Conservation (phyloP, 768 basidiomycete species). For the Tulasnella sp. region DNA sequence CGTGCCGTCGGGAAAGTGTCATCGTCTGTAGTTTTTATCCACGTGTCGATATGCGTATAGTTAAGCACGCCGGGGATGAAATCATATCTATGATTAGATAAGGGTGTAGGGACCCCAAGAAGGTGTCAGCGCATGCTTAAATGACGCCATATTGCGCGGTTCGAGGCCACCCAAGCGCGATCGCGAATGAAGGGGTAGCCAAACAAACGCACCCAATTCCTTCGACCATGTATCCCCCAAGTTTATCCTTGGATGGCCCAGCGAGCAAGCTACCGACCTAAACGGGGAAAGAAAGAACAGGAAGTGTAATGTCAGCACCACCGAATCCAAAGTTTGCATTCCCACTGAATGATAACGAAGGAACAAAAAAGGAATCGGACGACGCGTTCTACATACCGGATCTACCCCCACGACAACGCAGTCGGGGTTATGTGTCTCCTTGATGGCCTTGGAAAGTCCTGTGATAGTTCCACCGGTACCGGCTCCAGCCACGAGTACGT, state of each 20-base stretch:
- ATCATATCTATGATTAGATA: slow-evolving; percentile 53
- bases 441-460: slow-evolving; percentile 76
- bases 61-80: slow-evolving; percentile 85
- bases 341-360: background rate
- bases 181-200: background rate
- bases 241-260: slow-evolving; percentile 48
- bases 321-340: background rate
- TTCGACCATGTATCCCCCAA: slow-evolving; percentile 69
- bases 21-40: slow-evolving; percentile 82
- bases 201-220: slow-evolving; percentile 67
- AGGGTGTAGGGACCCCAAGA: background rate
- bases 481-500: slow-evolving; percentile 77
- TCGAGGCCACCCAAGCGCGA: background rate
- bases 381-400: slow-evolving; percentile 56
- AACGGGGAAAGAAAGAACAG: background rate
- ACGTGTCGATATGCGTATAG: slow-evolving; percentile 63
- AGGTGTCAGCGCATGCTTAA: background rate
- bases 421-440: slow-evolving; percentile 68
- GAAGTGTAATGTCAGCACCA: background rate
- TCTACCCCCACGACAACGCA: slow-evolving; percentile 83
- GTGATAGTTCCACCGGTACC: slow-evolving; percentile 96
- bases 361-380: background rate
- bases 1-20: slow-evolving; percentile 75
- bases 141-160: slow-evolving; percentile 6
- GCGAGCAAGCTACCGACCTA: slow-evolving; percentile 89